Base-by-base conservation (phyloP, 805 yeast genomes). In the Teunomyces pallodes region DNA sequence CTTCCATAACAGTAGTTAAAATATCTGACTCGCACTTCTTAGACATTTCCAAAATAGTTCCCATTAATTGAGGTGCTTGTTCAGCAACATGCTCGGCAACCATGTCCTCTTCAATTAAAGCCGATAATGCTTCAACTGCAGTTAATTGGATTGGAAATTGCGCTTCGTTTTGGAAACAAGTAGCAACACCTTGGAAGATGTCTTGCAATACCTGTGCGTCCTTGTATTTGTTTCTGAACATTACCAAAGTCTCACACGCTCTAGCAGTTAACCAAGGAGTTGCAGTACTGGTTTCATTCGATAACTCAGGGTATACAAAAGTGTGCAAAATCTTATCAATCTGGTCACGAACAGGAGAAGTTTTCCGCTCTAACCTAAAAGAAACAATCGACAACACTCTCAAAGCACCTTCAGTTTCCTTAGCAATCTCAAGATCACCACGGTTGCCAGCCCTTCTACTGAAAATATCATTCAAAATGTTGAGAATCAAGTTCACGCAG, bases 111-210 rank as follows among this genome's bases (percentile, higher is more conserved):
- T 71, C 69, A 3, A 74, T 72, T 46, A 77, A 68, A 8, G 77
- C 67, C 16, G 80, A 62, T 57, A 79, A 68, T 1, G 82, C 81
- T 60, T 78, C 82, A 9, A 79, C 77, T 9, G 81, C 76, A 20
- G 80, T 77, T 44, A 79, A 63, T 57, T 75, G 75, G 39, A 80
- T 58, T 1, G 83, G 81, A 45, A 79, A 67, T 24, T 79, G 79
- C 10, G 66, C 72, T 26, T 70, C 66, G 20, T 58, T 61, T 52
- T 65, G 73, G 59, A 72, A 72, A 53, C 77, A 72, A 28, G 49
- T 51, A 35, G 67, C 69, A n/a, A 74, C 62, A 4, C 70, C 76
- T 45, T 65, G 70, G 61, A 73, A 73, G 14, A 74, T 64, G 36
- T 72, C 70, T 53, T 70, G 67, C 48, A 73, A 65, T 3, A 69